Percentiles rank a stretch among this genome's conserved stretches.
Conservation (phyloP, 2,329 filamentous ascomycete genomes). For the Endoconidiophora laricicola region DNA sequence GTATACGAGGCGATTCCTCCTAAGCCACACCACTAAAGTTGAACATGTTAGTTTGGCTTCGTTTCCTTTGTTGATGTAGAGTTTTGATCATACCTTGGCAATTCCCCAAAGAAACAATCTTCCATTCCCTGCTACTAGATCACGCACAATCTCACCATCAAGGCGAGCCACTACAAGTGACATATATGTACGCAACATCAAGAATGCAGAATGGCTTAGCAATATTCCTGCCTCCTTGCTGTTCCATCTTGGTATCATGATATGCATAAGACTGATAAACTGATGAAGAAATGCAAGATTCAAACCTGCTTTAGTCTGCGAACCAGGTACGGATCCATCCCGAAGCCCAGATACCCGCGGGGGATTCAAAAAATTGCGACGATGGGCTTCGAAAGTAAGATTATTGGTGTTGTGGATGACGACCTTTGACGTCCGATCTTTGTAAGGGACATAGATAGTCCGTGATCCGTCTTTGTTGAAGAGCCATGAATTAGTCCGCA, state of each 20-base stretch:
- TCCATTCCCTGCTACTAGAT: conserved; percentile 88
- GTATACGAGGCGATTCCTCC: conserved; percentile 91
- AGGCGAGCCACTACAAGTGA: conserved; percentile 83
- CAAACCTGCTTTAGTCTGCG: conserved; percentile 81
- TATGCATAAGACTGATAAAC: conserved; percentile 87
- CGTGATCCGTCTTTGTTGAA: conserved; percentile 87
- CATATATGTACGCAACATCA: conserved; percentile 84
- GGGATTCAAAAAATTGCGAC: conserved; percentile 80
- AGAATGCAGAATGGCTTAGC: conserved; percentile 72
- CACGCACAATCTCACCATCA: conserved; percentile 89
- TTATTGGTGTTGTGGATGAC: conserved; percentile 79
- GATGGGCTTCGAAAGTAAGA: conserved; percentile 90
- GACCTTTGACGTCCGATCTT: conserved; percentile 74
- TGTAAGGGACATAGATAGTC: conserved; percentile 90
- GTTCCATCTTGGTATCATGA: conserved; percentile 90
- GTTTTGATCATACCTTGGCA: conserved; percentile 40
- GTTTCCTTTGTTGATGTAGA: not conserved
- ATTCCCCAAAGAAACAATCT: conserved; percentile 78
- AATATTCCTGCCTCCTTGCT: conserved; percentile 90
- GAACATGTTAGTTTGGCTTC: not conserved
- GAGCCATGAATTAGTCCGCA: conserved; percentile 83
- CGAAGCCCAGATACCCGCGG: conserved; percentile 57
- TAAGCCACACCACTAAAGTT: conserved; percentile 64
- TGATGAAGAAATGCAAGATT: conserved; percentile 95
- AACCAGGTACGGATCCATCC: conserved; percentile 62